Evolutionary conservation across 495 filamentous ascomycete species (phyloP), one percentile per base, ranked within the genome.

Genomic region (Daldinia bambusicola): DNA sequence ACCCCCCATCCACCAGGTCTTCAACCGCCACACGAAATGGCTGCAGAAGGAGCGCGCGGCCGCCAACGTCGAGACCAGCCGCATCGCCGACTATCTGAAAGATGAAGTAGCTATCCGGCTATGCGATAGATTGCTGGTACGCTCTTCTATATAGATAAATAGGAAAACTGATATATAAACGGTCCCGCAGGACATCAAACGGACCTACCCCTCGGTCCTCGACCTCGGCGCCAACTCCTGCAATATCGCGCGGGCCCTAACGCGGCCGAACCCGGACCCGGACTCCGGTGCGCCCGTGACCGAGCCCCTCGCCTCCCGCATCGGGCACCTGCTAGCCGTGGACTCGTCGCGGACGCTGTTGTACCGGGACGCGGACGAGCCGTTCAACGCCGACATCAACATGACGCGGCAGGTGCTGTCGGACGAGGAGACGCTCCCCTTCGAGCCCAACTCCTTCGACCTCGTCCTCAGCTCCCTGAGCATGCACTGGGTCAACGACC

Each of bases 401-500:
- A 85, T 97, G 57, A 87, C 84, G 14, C 91, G 95, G 7, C 81
- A 92, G 38, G 86, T 95, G 8, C 83, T 97, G 2, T 80, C 88
- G 43, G 84, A 91, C 67, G 92, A 96, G 66, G 81, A 87, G 66
- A 80, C 87, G 2, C 83, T 97, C 1, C 93, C 95, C 0, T 97
- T 92, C 81, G 85, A 84, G 20, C 80, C 90, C n/a, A 85, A 89
- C 70, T 86, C 87, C 18, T 97, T 98, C 80, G 93, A 97, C 81
- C 90, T 95, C 37, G 92, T 97, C 2, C 82, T 99, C 31, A 93
- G 90, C 73, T 94, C 91, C 48, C 82, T 97, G 66, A 93, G 89
- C 36, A 87, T 99, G 77, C 96, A 99, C 80, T 99, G 96, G 96
- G 90, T 97, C 80, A 99, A 99, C 79, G 92, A 99, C 77, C 87